A percentile compares a stretch with the other conserved stretches of the same genome.
These are phyloP conservation scores for Fragaria iinumae DNA, from an alignment of 306 rosid genomes.

Conservation along the genomic window DNA sequence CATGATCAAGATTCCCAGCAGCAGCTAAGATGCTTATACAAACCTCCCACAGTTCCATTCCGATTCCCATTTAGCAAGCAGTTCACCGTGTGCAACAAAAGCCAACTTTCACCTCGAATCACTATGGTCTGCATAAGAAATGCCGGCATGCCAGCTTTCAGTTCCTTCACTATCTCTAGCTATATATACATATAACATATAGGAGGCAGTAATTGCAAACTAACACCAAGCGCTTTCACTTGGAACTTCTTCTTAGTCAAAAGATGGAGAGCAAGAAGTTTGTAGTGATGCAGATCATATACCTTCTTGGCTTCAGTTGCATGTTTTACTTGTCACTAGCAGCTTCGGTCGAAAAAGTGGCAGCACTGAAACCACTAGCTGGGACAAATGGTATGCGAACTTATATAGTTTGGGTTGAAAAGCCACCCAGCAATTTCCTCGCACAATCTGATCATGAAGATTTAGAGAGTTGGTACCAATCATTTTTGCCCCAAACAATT, in stretches of 20 bases:
- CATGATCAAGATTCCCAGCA: not conserved
- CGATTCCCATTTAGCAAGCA: not conserved
- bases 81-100: not conserved
- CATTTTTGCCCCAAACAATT: slow-evolving; percentile 46
- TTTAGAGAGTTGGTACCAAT: slow-evolving; percentile 45
- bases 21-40: not conserved
- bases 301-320: slow-evolving; percentile 32
- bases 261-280: slow-evolving; percentile 29
- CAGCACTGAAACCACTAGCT: not conserved
- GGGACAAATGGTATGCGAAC: slow-evolving; percentile 27
- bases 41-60: not conserved
- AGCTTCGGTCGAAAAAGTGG: not conserved
- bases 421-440: slow-evolving; percentile 2
- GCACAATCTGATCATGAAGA: slow-evolving; percentile 25
- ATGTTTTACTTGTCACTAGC: slow-evolving; percentile 21
- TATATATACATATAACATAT: too few species aligned
- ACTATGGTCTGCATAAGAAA: not conserved
- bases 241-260: not conserved
- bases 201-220: too few species aligned
- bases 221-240: too few species aligned
- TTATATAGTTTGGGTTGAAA: slow-evolving; percentile 51
- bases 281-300: slow-evolving; percentile 13
- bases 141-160: not conserved
- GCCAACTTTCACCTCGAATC: not conserved
- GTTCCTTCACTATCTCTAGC: too few species aligned